Evolutionary conservation across 768 basidiomycete genomes (phyloP).

Genomic region (Austroboletus eburneus): DNA sequence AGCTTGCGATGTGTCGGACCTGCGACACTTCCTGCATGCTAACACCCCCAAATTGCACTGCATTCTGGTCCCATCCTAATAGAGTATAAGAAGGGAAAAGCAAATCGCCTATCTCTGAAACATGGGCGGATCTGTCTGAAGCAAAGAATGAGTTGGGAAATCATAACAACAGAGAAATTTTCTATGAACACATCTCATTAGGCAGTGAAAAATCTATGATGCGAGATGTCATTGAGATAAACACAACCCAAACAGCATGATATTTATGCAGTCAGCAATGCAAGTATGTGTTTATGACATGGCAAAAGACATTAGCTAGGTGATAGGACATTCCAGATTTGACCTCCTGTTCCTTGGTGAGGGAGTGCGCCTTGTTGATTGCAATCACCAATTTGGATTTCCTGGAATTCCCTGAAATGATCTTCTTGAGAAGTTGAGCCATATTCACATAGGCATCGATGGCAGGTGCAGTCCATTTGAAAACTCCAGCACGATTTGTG

Average conservation of each 20-base stretch:
- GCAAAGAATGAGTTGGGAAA: neutral
- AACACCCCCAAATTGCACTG: neutral
- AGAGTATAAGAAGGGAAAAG: neutral
- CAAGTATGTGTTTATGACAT: neutral
- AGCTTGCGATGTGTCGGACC: neutral
- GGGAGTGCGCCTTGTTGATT: neutral
- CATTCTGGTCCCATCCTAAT: conserved; percentile 1
- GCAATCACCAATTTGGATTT: neutral
- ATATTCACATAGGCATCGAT: neutral
- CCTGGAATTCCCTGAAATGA: neutral
- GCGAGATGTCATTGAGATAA: neutral
- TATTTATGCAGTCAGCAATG: neutral
- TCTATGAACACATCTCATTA: neutral
- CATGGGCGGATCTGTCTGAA: neutral
- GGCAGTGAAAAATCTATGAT: neutral
- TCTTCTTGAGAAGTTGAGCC: neutral
- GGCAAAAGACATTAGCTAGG: neutral
- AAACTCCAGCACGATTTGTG: neutral
- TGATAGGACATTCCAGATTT: neutral
- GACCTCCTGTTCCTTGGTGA: neutral
- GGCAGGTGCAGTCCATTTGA: neutral
- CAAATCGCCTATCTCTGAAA: neutral
- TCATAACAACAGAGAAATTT: neutral
- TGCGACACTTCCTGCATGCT: neutral
- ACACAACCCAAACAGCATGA: neutral